phyloP scores from a whole-genome alignment of 2,329 filamentous ascomycete species.

The Ophiostoma piceae region DNA sequence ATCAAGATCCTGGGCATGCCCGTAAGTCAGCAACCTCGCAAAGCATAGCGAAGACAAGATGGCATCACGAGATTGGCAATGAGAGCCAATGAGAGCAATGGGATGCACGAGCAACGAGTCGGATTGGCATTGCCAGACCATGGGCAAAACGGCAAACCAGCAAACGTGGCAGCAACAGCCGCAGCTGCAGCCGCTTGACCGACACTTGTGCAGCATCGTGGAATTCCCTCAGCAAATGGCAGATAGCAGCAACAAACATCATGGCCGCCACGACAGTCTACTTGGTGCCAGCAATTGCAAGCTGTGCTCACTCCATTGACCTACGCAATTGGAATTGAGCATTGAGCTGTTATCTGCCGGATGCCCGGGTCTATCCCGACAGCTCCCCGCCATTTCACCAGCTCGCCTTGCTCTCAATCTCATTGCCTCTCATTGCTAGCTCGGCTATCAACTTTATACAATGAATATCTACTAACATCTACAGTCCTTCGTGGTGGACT shows the following conservation, averaged over 20 bases:
- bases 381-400: neutral
- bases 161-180: neutral
- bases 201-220: slow-evolving; percentile 18
- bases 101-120: neutral
- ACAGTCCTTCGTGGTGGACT: slow-evolving; percentile 93
- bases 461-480: slow-evolving; percentile 38
- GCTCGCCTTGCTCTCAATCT: neutral
- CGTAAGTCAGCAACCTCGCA: slow-evolving; percentile 44
- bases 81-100: neutral
- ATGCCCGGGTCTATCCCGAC: neutral
- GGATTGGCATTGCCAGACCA: neutral
- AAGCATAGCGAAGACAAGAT: neutral
- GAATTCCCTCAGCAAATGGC: slow-evolving; percentile 31
- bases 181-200: slow-evolving; percentile 11
- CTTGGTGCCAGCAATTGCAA: neutral
- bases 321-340: slow-evolving; percentile 16
- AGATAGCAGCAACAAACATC: neutral
- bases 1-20: slow-evolving; percentile 62
- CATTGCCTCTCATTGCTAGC: neutral
- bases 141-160: neutral
- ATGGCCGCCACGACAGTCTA: neutral
- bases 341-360: neutral
- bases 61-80: neutral
- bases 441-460: too few relatives aligned
- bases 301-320: neutral